Percentiles rank a stretch among this genome's conserved stretches.
phyloP scores from a whole-genome alignment of 345 rosid species.

The Hypericum perforatum region DNA sequence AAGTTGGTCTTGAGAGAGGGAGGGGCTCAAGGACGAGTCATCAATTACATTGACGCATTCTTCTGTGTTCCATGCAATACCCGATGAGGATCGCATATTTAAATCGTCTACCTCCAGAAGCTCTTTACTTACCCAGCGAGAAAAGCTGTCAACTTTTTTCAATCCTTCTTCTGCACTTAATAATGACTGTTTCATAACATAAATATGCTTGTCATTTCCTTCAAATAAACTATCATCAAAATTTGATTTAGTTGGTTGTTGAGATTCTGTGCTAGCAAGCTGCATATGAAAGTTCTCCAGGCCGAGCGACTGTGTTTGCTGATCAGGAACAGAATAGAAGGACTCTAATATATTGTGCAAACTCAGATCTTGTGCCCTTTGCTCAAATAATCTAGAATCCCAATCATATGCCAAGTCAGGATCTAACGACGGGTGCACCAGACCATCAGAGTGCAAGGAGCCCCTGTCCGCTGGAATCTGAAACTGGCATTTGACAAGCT shows the following conservation, averaged over 20 bases:
- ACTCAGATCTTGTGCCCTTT: constrained; percentile 16
- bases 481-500: constrained; percentile 22
- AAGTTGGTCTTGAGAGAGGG: constrained; percentile 75
- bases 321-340: constrained; percentile 13
- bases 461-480: constrained; percentile 21
- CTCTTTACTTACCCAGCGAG: constrained; percentile 89
- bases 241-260: too few species aligned
- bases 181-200: constrained; percentile 37
- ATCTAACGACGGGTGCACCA: constrained; percentile 29
- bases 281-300: constrained; percentile 17
- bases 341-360: constrained; percentile 15
- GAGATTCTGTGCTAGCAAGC: constrained; percentile 24
- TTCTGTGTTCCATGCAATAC: constrained; percentile 52
- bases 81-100: constrained; percentile 42
- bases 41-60: constrained; percentile 47
- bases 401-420: constrained; percentile 27
- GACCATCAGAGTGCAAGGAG: constrained; percentile 22
- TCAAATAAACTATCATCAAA: constrained; percentile 18
- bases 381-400: constrained; percentile 28
- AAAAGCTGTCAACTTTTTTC: constrained; percentile 87
- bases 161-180: constrained; percentile 52
- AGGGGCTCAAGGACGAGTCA: constrained; percentile 50
- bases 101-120: constrained; percentile 74
- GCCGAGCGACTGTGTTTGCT: constrained; percentile 12
- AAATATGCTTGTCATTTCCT: constrained; percentile 38